Evolutionary conservation across 2,329 filamentous ascomycete species (phyloP).

Genomic region (Aureobasidium musti): DNA sequence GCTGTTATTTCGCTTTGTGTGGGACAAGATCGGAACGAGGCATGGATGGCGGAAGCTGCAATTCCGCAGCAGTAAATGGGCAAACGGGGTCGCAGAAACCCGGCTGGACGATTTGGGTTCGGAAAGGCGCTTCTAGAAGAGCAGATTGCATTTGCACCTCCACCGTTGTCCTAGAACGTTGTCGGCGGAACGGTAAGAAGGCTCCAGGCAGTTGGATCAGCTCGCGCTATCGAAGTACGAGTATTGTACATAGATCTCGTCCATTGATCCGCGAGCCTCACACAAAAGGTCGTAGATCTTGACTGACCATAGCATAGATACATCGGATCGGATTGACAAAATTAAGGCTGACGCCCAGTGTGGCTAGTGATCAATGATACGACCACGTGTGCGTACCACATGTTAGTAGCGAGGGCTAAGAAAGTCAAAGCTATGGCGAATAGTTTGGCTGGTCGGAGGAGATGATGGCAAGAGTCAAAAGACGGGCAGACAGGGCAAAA

Average conservation of each 20-base stretch:
- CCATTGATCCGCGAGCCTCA: background rate
- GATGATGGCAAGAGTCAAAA: background rate
- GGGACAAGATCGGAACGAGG: slow-evolving; percentile 3
- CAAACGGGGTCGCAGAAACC: background rate
- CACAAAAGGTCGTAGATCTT: background rate
- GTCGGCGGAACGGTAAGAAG: slow-evolving; percentile 4
- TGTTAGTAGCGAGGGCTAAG: background rate
- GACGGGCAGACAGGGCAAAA: background rate
- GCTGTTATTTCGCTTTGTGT: background rate
- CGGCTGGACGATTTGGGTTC: slow-evolving; percentile 1
- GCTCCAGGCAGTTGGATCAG: slow-evolving; percentile 1
- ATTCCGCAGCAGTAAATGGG: background rate
- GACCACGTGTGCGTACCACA: background rate
- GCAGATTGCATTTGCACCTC: background rate
- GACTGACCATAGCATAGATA: background rate
- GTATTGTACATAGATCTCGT: background rate
- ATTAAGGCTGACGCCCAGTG: background rate
- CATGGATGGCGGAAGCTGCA: background rate
- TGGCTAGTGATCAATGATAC: background rate
- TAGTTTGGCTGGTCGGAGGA: background rate
- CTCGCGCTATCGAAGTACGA: background rate
- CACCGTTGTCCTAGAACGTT: background rate
- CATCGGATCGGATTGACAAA: background rate
- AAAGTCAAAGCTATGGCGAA: background rate
- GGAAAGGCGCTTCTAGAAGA: background rate